These are phyloP conservation scores for Elsinoe perseae DNA, from an alignment of 2,329 filamentous ascomycete genomes.

Conservation along the genomic window DNA sequence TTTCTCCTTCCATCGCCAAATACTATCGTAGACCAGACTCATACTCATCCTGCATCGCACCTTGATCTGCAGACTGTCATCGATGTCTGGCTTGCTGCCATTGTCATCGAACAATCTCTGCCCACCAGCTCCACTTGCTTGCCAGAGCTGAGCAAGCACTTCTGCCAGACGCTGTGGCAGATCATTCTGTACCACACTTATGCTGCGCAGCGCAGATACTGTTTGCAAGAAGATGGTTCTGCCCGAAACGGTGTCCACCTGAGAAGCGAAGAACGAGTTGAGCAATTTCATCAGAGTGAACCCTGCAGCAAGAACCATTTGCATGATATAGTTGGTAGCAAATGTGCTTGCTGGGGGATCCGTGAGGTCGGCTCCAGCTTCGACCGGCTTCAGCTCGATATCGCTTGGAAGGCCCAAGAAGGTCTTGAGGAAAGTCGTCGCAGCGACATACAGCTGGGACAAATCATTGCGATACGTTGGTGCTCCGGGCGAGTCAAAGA, in stretches of 20 bases:
- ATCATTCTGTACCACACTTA: slow-evolving; percentile 70
- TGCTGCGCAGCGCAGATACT: slow-evolving; percentile 60
- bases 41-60: slow-evolving; percentile 79
- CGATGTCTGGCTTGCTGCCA: slow-evolving; percentile 33
- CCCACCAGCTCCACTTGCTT: slow-evolving; percentile 38
- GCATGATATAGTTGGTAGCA: slow-evolving; percentile 70
- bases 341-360: slow-evolving; percentile 38
- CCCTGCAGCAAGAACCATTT: slow-evolving; percentile 75
- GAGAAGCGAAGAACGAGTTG: slow-evolving; percentile 65
- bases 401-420: slow-evolving; percentile 53
- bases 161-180: slow-evolving; percentile 72
- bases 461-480: slow-evolving; percentile 66
- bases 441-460: slow-evolving; percentile 66
- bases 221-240: slow-evolving; percentile 63
- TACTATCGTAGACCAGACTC: slow-evolving; percentile 76
- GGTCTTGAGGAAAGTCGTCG: slow-evolving; percentile 60
- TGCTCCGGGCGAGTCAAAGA: slow-evolving; percentile 69
- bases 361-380: slow-evolving; percentile 8
- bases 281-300: slow-evolving; percentile 70
- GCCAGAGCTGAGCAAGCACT: slow-evolving; percentile 83
- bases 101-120: slow-evolving; percentile 25
- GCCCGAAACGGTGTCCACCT: slow-evolving; percentile 61
- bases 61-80: slow-evolving; percentile 69
- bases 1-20: slow-evolving; percentile 79
- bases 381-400: slow-evolving; percentile 7